A percentile compares a stretch with the other conserved stretches of the same genome.
phyloP scores from a whole-genome alignment of 2,329 filamentous ascomycete genomes.

The Aspergillus carbonarius region DNA sequence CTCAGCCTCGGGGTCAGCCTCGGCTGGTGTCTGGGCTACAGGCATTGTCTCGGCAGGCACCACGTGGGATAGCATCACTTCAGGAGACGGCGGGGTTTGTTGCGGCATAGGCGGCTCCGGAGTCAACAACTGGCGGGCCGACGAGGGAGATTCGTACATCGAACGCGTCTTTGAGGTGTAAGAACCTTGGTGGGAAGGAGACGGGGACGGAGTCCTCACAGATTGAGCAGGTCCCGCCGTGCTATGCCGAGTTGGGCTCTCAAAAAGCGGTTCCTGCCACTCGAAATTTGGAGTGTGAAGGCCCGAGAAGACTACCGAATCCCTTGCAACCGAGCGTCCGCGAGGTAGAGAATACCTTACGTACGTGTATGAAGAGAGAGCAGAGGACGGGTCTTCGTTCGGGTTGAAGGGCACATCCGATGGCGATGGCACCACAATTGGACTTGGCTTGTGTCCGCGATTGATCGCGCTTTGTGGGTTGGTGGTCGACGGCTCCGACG shows the following conservation, averaged over 20 bases:
- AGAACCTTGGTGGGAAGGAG: conserved; percentile 19
- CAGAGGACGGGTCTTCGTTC: conserved; percentile 38
- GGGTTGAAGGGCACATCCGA: conserved; percentile 22
- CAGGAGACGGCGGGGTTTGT: conserved; percentile 3
- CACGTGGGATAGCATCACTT: neutral
- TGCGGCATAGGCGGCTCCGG: conserved; percentile 9
- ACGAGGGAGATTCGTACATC: conserved; percentile 27
- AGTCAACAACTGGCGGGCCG: conserved; percentile 17
- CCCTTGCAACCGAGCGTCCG: conserved; percentile 73
- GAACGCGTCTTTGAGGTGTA: conserved; percentile 29
- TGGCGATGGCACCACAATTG: conserved; percentile 32
- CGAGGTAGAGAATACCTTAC: conserved; percentile 81
- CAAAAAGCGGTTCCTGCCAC: conserved; percentile 61
- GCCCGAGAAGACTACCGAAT: conserved; percentile 61
- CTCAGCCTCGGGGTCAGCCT: neutral
- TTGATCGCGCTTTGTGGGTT: conserved; percentile 24
- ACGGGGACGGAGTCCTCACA: conserved; percentile 35
- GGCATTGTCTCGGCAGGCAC: neutral
- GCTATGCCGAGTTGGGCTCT: conserved; percentile 36
- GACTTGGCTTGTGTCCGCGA: conserved; percentile 30
- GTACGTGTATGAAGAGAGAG: conserved; percentile 76
- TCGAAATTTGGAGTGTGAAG: conserved; percentile 57
- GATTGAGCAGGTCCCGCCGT: conserved; percentile 24
- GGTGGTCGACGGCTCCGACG: conserved; percentile 37
- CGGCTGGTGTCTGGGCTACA: neutral